A percentile compares a stretch with the other conserved stretches of the same genome.
phyloP scores from a whole-genome alignment of 495 filamentous ascomycete genomes.

The Pseudevernia furfuracea region DNA sequence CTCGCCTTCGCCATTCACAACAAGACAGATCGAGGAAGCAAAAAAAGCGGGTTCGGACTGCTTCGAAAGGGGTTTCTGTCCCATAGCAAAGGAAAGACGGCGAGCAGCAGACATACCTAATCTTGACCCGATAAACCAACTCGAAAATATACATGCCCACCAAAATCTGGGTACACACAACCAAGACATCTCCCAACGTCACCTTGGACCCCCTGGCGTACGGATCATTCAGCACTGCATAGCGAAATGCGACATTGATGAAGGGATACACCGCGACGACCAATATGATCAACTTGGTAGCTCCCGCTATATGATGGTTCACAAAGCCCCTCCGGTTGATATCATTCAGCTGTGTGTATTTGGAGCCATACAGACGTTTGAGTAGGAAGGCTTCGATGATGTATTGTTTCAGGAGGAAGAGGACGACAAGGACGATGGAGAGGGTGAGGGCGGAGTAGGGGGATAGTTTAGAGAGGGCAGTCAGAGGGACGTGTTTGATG shows the following conservation, averaged over 20 bases:
- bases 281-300: conserved; percentile 39
- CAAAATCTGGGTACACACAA: conserved; percentile 39
- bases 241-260: conserved; percentile 34
- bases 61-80: no score
- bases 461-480: conserved; percentile 35
- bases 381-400: conserved; percentile 40
- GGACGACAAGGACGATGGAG: conserved; percentile 36
- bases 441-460: conserved; percentile 42
- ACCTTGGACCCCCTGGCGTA: conserved; percentile 30
- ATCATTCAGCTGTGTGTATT: conserved; percentile 35
- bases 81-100: background rate
- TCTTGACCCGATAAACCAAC: conserved; percentile 37
- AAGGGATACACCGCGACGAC: conserved; percentile 41
- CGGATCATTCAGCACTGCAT: conserved; percentile 31
- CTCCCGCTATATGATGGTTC: conserved; percentile 44
- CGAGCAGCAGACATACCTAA: conserved; percentile 29
- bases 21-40: background rate
- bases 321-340: conserved; percentile 39
- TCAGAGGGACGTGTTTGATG: conserved; percentile 21
- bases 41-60: background rate
- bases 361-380: conserved; percentile 31
- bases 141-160: conserved; percentile 46
- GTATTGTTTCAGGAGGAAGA: conserved; percentile 40
- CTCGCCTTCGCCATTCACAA: background rate
- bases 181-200: conserved; percentile 38